These are phyloP conservation scores for Dictyostelium capitatum DNA, from an alignment of 78 protist genomes.

Conservation along the genomic window DNA sequence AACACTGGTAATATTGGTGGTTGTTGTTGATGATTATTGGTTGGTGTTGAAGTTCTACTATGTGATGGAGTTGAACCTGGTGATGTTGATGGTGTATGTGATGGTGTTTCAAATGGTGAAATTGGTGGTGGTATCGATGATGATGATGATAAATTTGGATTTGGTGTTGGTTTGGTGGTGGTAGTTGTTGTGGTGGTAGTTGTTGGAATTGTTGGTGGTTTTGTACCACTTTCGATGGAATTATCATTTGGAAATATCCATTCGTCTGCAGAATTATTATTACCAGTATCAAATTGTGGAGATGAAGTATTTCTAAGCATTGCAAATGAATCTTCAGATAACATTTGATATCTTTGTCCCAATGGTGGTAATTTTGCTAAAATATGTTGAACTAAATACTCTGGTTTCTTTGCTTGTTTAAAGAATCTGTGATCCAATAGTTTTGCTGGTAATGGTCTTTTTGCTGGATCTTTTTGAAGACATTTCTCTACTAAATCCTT, in stretches of 20 bases:
- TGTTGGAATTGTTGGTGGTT: not conserved
- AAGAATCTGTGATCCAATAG: slow-evolving; percentile 75
- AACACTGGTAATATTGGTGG: not conserved
- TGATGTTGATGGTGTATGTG: slow-evolving; percentile 64
- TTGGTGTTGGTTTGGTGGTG: not conserved
- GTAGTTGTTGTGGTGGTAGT: slow-evolving; percentile 27
- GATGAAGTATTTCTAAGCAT: slow-evolving; percentile 78
- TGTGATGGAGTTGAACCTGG: slow-evolving; percentile 67
- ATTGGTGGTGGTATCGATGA: not conserved
- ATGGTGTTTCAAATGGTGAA: slow-evolving; percentile 52
- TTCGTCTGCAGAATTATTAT: slow-evolving; percentile 53
- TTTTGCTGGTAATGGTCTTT: slow-evolving; percentile 65
- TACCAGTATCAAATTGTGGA: slow-evolving; percentile 58
- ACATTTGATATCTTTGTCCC: slow-evolving; percentile 78
- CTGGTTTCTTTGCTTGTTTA: slow-evolving; percentile 74
- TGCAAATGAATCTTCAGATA: slow-evolving; percentile 71
- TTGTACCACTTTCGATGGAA: not conserved
- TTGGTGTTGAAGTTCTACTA: slow-evolving; percentile 71
- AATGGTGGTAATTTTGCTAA: slow-evolving; percentile 68
- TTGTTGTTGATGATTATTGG: not conserved
- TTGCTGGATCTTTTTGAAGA: slow-evolving; percentile 79
- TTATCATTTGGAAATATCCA: slow-evolving; percentile 74
- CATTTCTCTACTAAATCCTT: slow-evolving; percentile 78
- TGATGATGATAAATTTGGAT: not conserved
- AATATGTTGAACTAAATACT: slow-evolving; percentile 61